Evolutionary conservation across 2,329 filamentous ascomycete species (phyloP).

Genomic region (Clarireedia hainanense): DNA sequence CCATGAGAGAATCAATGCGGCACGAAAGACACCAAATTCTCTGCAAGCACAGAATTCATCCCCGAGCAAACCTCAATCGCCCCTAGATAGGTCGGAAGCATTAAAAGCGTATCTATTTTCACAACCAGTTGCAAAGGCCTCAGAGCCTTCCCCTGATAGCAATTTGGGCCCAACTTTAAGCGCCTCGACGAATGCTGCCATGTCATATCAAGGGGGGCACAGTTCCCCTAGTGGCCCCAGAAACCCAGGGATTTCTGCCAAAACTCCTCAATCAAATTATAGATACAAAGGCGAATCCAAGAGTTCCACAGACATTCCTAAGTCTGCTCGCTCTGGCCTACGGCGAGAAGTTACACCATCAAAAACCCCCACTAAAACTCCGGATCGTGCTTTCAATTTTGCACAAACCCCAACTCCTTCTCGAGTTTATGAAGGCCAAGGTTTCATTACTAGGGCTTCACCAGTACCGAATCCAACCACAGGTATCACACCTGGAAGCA

Average conservation of each 20-base stretch:
- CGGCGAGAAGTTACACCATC: slow-evolving; percentile 28
- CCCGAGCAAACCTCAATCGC: slow-evolving; percentile 10
- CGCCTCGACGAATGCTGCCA: slow-evolving; percentile 4
- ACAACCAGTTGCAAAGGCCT: slow-evolving; percentile 16
- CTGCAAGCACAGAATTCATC: slow-evolving; percentile 6
- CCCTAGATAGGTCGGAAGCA: slow-evolving; percentile 38
- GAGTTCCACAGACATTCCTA: slow-evolving; percentile 6
- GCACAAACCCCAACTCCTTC: slow-evolving; percentile 18
- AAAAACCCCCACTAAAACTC: slow-evolving; percentile 23
- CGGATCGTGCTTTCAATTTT: slow-evolving; percentile 17
- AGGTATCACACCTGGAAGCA: slow-evolving; percentile 16
- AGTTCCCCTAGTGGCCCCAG: slow-evolving; percentile 10
- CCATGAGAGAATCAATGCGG: slow-evolving; percentile 52
- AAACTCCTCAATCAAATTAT: slow-evolving; percentile 13
- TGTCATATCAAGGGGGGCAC: slow-evolving; percentile 7
- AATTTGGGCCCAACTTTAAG: slow-evolving; percentile 5
- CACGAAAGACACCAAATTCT: slow-evolving; percentile 28
- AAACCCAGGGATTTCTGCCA: slow-evolving; percentile 10
- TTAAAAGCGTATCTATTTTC: slow-evolving; percentile 50
- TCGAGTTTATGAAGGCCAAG: slow-evolving; percentile 15
- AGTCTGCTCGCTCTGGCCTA: slow-evolving; percentile 24
- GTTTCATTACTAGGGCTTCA: slow-evolving; percentile 10
- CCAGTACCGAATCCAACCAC: slow-evolving; percentile 13
- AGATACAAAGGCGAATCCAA: slow-evolving; percentile 13
- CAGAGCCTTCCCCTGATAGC: slow-evolving; percentile 9